Evolutionary conservation across 1,284 basidiomycete genomes (phyloP).

Genomic region (Peniophora sp.): DNA sequence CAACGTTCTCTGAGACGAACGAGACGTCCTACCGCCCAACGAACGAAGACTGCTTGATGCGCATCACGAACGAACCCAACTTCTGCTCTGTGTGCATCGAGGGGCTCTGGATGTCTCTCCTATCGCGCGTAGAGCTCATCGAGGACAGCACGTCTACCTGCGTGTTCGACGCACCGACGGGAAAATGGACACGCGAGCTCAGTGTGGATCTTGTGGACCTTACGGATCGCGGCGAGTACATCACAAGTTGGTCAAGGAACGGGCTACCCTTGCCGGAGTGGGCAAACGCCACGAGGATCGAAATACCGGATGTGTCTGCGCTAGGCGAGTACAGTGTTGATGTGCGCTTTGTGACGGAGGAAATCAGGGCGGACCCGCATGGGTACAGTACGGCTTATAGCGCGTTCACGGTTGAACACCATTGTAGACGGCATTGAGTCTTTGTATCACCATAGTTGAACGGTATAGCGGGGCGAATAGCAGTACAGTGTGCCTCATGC

Average conservation of each 20-base stretch:
- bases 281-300: constrained; percentile 39
- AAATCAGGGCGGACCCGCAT: constrained; percentile 43
- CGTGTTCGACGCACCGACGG: constrained; percentile 9
- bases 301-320: constrained; percentile 22
- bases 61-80: constrained; percentile 58
- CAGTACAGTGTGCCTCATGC: too few relatives aligned
- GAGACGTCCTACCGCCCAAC: constrained; percentile 66
- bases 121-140: constrained; percentile 51
- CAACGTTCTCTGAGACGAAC: constrained; percentile 63
- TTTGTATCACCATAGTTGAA: too few relatives aligned
- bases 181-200: constrained; percentile 22
- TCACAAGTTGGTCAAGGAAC: constrained; percentile 46
- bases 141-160: constrained; percentile 39
- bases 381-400: constrained; percentile 8
- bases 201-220: constrained; percentile 47
- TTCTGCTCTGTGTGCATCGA: constrained; percentile 76
- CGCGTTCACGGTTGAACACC: too few relatives aligned
- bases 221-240: constrained; percentile 37
- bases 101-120: constrained; percentile 61
- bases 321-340: constrained; percentile 34
- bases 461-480: too few relatives aligned
- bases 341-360: constrained; percentile 47
- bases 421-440: too few relatives aligned
- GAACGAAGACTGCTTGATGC: constrained; percentile 83
- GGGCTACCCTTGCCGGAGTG: constrained; percentile 32